Evolutionary conservation across 2,329 filamentous ascomycete species (phyloP).

Genomic region (Fusarium sp.): DNA sequence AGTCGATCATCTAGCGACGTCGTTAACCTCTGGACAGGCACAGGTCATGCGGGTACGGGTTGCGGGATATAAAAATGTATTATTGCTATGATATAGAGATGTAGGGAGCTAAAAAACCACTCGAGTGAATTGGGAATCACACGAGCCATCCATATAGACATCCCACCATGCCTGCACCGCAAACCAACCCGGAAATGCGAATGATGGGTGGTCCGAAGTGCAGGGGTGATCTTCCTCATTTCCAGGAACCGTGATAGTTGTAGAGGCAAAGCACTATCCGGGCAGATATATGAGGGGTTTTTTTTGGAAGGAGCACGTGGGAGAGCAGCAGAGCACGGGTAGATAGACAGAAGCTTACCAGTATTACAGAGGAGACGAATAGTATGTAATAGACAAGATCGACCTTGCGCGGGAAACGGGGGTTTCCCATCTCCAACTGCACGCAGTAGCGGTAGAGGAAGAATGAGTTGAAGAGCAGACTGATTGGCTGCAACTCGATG

Average conservation of each 20-base stretch:
- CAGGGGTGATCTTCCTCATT: slow-evolving; percentile 82
- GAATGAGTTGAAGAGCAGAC: slow-evolving; percentile 77
- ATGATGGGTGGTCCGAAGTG: slow-evolving; percentile 69
- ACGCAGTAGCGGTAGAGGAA: slow-evolving; percentile 79
- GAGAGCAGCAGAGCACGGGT: slow-evolving; percentile 33
- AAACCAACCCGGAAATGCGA: slow-evolving; percentile 71
- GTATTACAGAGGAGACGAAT: slow-evolving; percentile 75
- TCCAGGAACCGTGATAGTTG: slow-evolving; percentile 87
- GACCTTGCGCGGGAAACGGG: slow-evolving; percentile 77
- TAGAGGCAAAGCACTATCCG: slow-evolving; percentile 71
- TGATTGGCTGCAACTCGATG: slow-evolving; percentile 50
- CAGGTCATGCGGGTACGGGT: slow-evolving; percentile 14
- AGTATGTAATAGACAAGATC: slow-evolving; percentile 83
- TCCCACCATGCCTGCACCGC: slow-evolving; percentile 80
- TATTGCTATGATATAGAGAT: slow-evolving; percentile 51
- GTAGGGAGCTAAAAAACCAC: slow-evolving; percentile 70
- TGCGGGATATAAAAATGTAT: slow-evolving; percentile 26
- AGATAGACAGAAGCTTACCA: slow-evolving; percentile 70
- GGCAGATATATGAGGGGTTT: slow-evolving; percentile 75
- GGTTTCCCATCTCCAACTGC: slow-evolving; percentile 74
- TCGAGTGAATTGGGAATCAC: slow-evolving; percentile 66
- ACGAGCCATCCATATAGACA: slow-evolving; percentile 74
- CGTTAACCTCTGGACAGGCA: slow-evolving; percentile 37
- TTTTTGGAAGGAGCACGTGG: slow-evolving; percentile 29
- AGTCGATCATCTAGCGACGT: slow-evolving; percentile 46